Base-by-base conservation (phyloP, 2,329 filamentous ascomycete species). In the Gaeumannomyces sp. region DNA sequence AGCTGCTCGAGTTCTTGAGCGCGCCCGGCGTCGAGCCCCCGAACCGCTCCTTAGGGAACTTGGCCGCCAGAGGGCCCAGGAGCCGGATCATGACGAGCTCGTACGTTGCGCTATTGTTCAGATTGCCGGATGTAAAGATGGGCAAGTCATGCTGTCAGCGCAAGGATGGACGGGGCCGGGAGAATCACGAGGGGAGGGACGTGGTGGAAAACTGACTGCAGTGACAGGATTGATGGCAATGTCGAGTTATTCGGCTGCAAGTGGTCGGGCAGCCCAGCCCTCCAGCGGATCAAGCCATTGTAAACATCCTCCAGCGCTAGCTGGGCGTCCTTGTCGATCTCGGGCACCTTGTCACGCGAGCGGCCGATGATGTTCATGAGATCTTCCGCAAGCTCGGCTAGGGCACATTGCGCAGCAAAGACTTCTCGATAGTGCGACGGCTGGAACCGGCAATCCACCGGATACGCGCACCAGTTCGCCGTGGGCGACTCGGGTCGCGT, bases 391-490 rank as follows among this genome's bases (percentile, higher is more conserved):
- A 64, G 35, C 56, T 56, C 59, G 13, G 61, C 38, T 0, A 65
- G 38, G n/a, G 16, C 22, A 38, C 38, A 61, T 2, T 61, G 60
- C 5, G 61, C 61, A 56, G 11, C 45, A 19, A 64, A 58, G 11
- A 62, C 57, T 27, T 63, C 61, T n/a, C 62, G 58, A 29, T 35
- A 58, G 45, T 45, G 61, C 22, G 59, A 64, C 19, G 59, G 64
- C 10, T 59, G 29, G 27, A 58, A 25, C 16, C 50, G 59, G 38
- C 28, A 28, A 25, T 61, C 38, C 25, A 45, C 60, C 45, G 60
- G 64, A 31, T 65, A 65, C 10, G 64, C 53, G 25, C 38, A 64
- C 64, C 64, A 65, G 16, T 38, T 56, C 7, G 25, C 28, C 6
- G 27, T 28, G 22, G 45, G n/a, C 19, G 33, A 27, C 4, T 33